Evolutionary conservation across 495 filamentous ascomycete species (phyloP), one percentile per base, ranked within the genome.

Genomic region (Neurospora tetraspora): DNA sequence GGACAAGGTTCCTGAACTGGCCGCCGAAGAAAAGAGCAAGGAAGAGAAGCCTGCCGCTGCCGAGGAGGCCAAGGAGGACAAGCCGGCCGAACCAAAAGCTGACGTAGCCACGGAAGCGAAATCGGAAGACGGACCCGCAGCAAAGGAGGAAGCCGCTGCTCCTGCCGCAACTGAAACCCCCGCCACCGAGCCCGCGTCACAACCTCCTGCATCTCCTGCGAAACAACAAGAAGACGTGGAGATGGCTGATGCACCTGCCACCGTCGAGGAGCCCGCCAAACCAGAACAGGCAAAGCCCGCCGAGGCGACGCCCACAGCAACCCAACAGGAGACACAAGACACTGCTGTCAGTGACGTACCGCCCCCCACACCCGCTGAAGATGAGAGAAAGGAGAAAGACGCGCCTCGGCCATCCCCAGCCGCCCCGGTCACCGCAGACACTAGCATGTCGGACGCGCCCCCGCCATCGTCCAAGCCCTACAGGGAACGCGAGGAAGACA

Each of bases 401-500:
- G 37, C 70, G 12, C 8, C 71, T 9, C 75, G 76, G 5, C 40
- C 71, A 27, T 68, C 79, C 0, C 74, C 77, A 2, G 61, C 75
- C 8, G 75, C 75, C 10, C 71, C 75, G 0, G 27, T 74, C 1
- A 75, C 77, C 1, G 77, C 74, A 4, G 83, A 85, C 42, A 78
- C 78, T 5, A 81, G 80, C 59, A 82, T 82, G 76, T 75, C 80
- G 1, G 83, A 84, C 20, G 73, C 78, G 3, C 74, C 78, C 12
- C 74, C 77, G 36, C 70, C 79, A 1, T 74, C 82, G 0, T 34
- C 53, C 27, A 94, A 93, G 79, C 68, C 90, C 3, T 83, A 89
- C 0, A 87, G 92, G 10, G 91, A 92, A 73, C 90, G 93, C 0
- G 92, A 95, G 18, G 90, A 88, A 40, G 88, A 94, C 71, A 84